Evolutionary conservation across 2,329 filamentous ascomycete species (phyloP).

Genomic region (Periconia sp.): DNA sequence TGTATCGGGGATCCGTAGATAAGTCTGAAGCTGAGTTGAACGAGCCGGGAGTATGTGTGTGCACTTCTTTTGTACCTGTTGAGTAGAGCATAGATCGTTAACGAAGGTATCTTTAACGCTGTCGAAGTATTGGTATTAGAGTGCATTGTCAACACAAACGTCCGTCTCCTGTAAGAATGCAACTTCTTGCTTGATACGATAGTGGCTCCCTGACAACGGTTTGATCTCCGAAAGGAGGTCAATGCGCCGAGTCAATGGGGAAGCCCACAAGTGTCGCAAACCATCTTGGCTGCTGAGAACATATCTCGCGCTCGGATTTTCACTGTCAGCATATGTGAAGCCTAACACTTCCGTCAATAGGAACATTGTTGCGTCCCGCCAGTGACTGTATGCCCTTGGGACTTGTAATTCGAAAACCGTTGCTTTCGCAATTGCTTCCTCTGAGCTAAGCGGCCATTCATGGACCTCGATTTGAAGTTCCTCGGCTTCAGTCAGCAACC

Average conservation of each 20-base stretch:
- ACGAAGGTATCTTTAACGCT: constrained; percentile 17
- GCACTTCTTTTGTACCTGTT: constrained; percentile 32
- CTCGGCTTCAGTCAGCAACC: constrained; percentile 29
- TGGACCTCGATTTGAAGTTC: constrained; percentile 50
- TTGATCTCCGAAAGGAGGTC: constrained; percentile 42
- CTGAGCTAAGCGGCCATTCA: constrained; percentile 59
- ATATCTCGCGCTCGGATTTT: constrained; percentile 4
- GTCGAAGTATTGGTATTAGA: constrained; percentile 44
- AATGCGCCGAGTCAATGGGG: constrained; percentile 20
- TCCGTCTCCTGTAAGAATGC: constrained; percentile 26
- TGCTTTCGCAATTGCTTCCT: constrained; percentile 40
- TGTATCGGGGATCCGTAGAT: constrained; percentile 35
- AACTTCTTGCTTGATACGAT: constrained; percentile 25
- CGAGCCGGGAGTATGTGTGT: constrained; percentile 44
- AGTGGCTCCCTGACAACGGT: constrained; percentile 41
- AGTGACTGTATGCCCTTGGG: constrained; percentile 47
- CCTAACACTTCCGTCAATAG: constrained; percentile 47
- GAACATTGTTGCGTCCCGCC: constrained; percentile 53
- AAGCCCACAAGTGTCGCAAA: constrained; percentile 5
- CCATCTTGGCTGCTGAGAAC: constrained; percentile 15
- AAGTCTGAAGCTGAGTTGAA: constrained; percentile 43
- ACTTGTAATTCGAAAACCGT: constrained; percentile 56
- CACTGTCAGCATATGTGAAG: constrained; percentile 7
- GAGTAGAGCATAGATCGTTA: constrained; percentile 6
- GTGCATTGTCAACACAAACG: constrained; percentile 52